Base-by-base conservation (phyloP, 768 basidiomycete species). In the Lactifluus rugatus region DNA sequence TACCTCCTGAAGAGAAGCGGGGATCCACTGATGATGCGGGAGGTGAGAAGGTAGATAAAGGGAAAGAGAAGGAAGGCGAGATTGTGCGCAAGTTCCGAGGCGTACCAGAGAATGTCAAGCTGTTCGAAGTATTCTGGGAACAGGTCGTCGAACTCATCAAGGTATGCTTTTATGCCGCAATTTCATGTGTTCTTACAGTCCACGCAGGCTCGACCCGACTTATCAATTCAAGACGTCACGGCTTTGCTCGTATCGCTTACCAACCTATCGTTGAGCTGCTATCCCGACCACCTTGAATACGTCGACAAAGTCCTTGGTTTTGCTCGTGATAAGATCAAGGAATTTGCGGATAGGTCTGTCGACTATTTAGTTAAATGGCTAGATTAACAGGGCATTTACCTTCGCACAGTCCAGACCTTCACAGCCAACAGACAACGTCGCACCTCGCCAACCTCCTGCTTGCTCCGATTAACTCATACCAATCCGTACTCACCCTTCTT, bases 101-200 rank as follows among this genome's bases (percentile, higher is more conserved):
- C 19, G 84, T 98, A 44, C 96, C 96, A 8, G 89, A 93, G 69
- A 81, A 97, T 63, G 96, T 96, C 23, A 90, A 87, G 67, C 72
- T 99, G 52, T 99, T 99, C 62, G 96, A 99, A 69, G 93, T 98
- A 11, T 99, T 98, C 70, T 99, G 96, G 95, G 85, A 89, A 62
- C 96, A 99, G 70, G 92, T 98, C 5, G 94, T 98, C 11, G 88
- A 96, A 69, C 81, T 99, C 26, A 94, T 99, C 77, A 96, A 94
- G 82, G 93, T 91, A 64, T 44, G 49, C 5, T 16, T n/a, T 0
- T 7, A 21, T 34, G 28, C 19, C 54, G 25, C 31, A 32, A 11
- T 14, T 23, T 58, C n/a, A 28, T 21, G 2, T 45, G 32, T 28
- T 21, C 46, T 69, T 41, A 46, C 34, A 32, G 31, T 11, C 31